Base-by-base conservation (phyloP, 305 asterid genomes). In the Solanum aculeatissimum region DNA sequence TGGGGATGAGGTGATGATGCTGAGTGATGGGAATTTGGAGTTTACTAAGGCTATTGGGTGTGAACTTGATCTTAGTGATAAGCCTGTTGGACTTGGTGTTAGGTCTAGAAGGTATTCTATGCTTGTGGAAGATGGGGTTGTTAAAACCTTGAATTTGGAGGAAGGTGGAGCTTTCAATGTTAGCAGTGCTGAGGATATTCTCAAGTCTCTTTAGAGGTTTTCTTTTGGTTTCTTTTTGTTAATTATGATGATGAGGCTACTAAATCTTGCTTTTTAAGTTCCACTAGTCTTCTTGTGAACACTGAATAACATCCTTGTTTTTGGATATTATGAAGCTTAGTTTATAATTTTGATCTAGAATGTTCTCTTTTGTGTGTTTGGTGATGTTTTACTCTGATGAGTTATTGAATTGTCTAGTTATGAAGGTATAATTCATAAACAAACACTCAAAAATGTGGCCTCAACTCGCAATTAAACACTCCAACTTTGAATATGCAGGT, bases 81-180 rank as follows among this genome's bases (percentile, higher is more conserved):
- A 96, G 91, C 99, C 98, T 6, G 84, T 93, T 27, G 99, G 98
- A 4, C 89, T 93, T 7, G 99, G 99, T 1, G 97, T 94, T 47
- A 90, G 98, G 92, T 96, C 99, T 19, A 89, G 98, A 87, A 91
- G 99, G 88, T 96, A 94, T 55, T 97, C 98, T 0, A 92, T 96
- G 92, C 90, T 86, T 62, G 96, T 91, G 7, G 99, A 91, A n/a
- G 91, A 96, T 84, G 99, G 98, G 7, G 93, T 92, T 45, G 98
- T 96, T 25, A 96, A 96, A 88, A 87, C 91, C 82, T 86, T 93
- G 92, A 96, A 96, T 86, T 85, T 96, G 93, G 99, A 58, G 29
- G 32, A 58, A 58, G 66, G 66, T 58, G 66, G 66, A 21, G 66
- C 66, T 58, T 58, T 58, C 29, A 58, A 58, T 58, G 32, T 58